Base-by-base conservation (phyloP, 2,329 filamentous ascomycete genomes). In the Xylariaceae sp. region DNA sequence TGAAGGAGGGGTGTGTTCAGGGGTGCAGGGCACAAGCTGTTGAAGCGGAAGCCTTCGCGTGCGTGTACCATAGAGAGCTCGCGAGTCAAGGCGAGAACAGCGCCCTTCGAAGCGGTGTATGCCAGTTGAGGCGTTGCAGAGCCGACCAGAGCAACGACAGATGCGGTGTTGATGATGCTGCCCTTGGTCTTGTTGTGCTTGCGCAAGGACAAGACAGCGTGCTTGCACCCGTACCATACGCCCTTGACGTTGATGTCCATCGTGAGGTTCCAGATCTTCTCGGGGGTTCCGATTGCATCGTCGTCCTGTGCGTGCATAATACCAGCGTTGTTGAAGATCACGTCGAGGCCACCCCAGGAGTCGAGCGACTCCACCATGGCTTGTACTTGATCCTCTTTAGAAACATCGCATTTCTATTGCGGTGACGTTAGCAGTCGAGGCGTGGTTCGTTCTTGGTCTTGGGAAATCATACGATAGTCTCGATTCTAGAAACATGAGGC, bases 321-420 rank as follows among this genome's bases (percentile, higher is more conserved):
- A 50, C 92, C 92, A 19, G 92, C 92, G 71, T 97, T 97, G 83
- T 97, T 97, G 84, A 96, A 97, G 64, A 96, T 89, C 67, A 96
- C 78, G 69, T 97, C 92, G 3, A 94, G 73, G 42, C 92, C 92
- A 66, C 92, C 92, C 88, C 89, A 95, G 51, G 82, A 68, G 71
- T 97, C 92, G 52, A 93, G 75, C 10, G 81, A 74, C 61, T 89
- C 87, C 47, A 96, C 78, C 68, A 88, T 83, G 50, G 84, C 83
- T 65, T 90, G 75, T 31, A 97, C 84, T 51, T 94, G 82, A 55
- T 80, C 72, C 70, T 97, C 92, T 66, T 91, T 92, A 69, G 89
- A 91, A 49, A 97, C 92, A 67, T 97, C 91, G 72, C 84, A 86
- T 59, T 81, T 48, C 71, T 73, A 50, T 36, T 5, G 47, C 42